Evolutionary conservation across 2,329 filamentous ascomycete species (phyloP).

Genomic region (Diaporthe sp.): DNA sequence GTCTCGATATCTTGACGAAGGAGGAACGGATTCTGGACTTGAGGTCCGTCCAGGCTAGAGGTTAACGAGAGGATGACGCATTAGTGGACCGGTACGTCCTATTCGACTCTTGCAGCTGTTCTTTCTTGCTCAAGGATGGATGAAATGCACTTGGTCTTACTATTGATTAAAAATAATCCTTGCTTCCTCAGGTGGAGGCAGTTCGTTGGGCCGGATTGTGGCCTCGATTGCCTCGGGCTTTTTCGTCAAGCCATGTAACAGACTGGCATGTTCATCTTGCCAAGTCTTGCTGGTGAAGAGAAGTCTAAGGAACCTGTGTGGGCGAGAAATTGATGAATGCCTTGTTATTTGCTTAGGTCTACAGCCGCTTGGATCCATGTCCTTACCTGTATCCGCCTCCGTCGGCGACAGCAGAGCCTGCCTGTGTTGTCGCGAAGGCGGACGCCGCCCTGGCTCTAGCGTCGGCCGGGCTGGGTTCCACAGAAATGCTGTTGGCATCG

Average conservation of each 20-base stretch:
- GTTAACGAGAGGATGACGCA: background rate
- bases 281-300: constrained; percentile 1
- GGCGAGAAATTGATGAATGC: no score
- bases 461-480: constrained; percentile 1
- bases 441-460: background rate
- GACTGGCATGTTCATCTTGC: background rate
- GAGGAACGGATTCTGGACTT: constrained; percentile 1
- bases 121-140: no score
- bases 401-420: background rate
- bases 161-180: background rate
- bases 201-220: background rate
- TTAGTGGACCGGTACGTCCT: background rate
- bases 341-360: background rate
- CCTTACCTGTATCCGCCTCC: constrained; percentile 16
- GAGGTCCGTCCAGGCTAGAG: background rate
- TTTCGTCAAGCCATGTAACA: constrained; percentile 1
- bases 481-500: background rate
- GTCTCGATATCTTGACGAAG: background rate
- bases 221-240: background rate
- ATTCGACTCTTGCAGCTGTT: background rate
- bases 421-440: background rate
- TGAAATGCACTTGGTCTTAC: background rate
- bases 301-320: background rate
- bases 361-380: background rate
- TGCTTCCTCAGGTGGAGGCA: constrained; percentile 4